Evolutionary conservation across 2,329 filamentous ascomycete species (phyloP), one percentile per base, ranked within the genome.

Genomic region (Arthrobotrys megalospora): DNA sequence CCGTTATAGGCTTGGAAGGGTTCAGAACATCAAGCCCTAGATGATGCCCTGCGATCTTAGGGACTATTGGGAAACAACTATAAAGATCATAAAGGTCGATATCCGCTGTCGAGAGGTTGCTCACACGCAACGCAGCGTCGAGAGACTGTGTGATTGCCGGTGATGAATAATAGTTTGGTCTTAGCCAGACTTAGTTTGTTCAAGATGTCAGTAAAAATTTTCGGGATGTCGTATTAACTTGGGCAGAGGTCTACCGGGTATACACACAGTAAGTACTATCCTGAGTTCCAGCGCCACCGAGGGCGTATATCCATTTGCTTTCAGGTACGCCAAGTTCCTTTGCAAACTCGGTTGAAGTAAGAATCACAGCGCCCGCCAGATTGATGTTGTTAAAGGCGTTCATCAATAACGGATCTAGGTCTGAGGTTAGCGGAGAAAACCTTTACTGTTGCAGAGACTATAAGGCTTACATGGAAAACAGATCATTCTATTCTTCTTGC

Each of bases 351-450:
- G 85, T 86, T 0, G 89, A 89, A 0, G 90, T 92, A 3, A 92
- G 75, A 14, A 92, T 85, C 71, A 87, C 87, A 6, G 90, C 89
- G 0, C 86, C 88, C 1, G 90, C 87, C 12, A 92, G 84, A 76
- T 92, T 92, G 41, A 92, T 87, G 1, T 86, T 90, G 80, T 92
- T 92, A 84, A 91, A 92, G 0, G 90, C 90, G 81, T 92, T 92
- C 90, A 92, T 91, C 8, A 91, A 83, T 0, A 92, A 84, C 0
- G 90, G 89, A 83, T 92, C 90, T 91, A 58, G 1, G 0, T n/a
- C 52, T 65, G 77, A 82, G 80, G 60, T 71, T 38, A 16, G n/a
- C 21, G 7, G 1, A 2, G 6, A 24, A 21, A 34, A 36, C n/a
- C 28, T 41, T 21, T 45, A 5, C 12, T 47, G 32, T 14, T 12